phyloP scores from a whole-genome alignment of 176 grass and related monocot genomes.

The Oryza punctata region DNA sequence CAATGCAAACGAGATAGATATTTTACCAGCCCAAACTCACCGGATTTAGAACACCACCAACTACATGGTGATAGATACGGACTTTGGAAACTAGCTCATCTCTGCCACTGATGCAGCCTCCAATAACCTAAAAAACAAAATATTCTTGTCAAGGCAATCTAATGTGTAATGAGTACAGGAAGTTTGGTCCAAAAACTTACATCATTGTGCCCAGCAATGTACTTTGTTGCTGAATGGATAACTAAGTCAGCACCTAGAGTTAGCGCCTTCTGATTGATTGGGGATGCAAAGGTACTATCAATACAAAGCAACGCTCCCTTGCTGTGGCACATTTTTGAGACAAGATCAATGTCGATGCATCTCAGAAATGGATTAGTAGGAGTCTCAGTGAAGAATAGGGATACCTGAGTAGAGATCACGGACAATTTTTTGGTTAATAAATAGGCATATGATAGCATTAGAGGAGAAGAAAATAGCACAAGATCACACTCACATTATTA shows the following conservation, averaged over 20 bases:
- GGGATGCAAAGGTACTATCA: conserved; percentile 96
- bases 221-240: conserved; percentile 97
- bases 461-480: neutral
- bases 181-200: conserved; percentile 51
- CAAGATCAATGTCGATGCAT: conserved; percentile 91
- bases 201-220: conserved; percentile 97
- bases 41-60: conserved; percentile 87
- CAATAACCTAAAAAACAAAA: conserved; percentile 62
- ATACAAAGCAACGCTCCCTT: conserved; percentile 96
- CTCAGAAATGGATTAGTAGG: conserved; percentile 99
- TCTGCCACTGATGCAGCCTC: conserved; percentile 75
- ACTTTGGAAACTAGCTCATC: conserved; percentile 75
- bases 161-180: conserved; percentile 4
- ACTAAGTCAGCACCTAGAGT: conserved; percentile 93
- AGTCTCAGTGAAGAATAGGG: conserved; percentile 95
- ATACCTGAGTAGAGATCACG: conserved; percentile 58
- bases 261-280: conserved; percentile 97
- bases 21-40: conserved; percentile 47
- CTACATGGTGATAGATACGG: conserved; percentile 81
- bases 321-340: conserved; percentile 89
- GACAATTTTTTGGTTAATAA: conserved; percentile 14
- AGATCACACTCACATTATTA: conserved; percentile 64
- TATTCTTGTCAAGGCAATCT: conserved; percentile 4
- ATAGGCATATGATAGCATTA: neutral
- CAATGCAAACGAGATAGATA: conserved; percentile 5